Evolutionary conservation across 495 filamentous ascomycete species (phyloP).

Genomic region (Neurospora intermedia): DNA sequence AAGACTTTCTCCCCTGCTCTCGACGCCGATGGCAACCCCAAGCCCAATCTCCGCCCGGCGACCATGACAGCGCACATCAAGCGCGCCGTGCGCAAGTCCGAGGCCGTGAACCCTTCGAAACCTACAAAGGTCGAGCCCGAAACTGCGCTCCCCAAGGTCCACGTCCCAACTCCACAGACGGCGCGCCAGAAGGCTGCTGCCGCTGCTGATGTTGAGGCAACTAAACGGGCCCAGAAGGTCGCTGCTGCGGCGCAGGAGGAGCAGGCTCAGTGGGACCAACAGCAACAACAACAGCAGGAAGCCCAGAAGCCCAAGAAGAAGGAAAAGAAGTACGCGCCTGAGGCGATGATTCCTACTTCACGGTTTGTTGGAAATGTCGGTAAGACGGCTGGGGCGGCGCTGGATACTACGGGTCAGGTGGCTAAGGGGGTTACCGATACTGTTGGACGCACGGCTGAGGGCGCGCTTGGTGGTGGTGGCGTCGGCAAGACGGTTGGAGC

Average conservation of each 20-base stretch:
- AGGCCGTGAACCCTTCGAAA: neutral
- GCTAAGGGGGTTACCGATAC: conserved; percentile 7
- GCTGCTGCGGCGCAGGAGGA: neutral
- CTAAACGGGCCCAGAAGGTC: neutral
- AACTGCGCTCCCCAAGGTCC: neutral
- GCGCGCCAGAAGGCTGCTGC: neutral
- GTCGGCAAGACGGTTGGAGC: conserved; percentile 7
- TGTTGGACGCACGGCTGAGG: conserved; percentile 4
- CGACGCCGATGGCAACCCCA: neutral
- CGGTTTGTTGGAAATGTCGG: conserved; percentile 2
- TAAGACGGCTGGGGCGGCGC: neutral
- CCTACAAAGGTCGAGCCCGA: neutral
- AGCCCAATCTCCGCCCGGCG: conserved; percentile 10
- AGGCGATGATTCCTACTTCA: conserved; percentile 12
- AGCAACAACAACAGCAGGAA: neutral
- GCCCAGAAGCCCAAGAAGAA: conserved; percentile 7
- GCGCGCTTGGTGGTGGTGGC: neutral
- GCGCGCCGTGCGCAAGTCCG: conserved; percentile 12
- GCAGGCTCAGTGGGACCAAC: neutral
- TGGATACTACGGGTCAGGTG: neutral
- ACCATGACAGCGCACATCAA: conserved; percentile 13
- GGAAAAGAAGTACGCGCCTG: conserved; percentile 16
- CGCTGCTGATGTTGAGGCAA: neutral
- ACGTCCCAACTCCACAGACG: neutral
- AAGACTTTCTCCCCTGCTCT: neutral